phyloP scores from a whole-genome alignment of 2,329 filamentous ascomycete species.

The Iodosphaeria phyllophila region DNA sequence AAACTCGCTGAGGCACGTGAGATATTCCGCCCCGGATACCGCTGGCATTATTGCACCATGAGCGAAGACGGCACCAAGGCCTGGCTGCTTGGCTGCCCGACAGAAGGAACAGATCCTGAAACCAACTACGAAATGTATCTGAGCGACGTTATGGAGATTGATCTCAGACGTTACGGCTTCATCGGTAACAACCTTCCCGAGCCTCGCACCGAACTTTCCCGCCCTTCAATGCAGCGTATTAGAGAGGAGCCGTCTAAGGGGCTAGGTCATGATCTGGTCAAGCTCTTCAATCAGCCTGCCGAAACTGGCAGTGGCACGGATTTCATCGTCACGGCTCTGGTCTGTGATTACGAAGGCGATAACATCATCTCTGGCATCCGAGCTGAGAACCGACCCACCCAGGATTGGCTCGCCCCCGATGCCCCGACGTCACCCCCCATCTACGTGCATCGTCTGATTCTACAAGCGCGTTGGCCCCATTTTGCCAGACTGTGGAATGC shows the following conservation, averaged over 20 bases:
- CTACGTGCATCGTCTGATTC: slow-evolving; percentile 84
- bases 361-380: slow-evolving; percentile 35
- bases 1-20: slow-evolving; percentile 88
- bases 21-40: slow-evolving; percentile 77
- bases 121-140: slow-evolving; percentile 76
- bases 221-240: slow-evolving; percentile 28
- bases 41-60: slow-evolving; percentile 97
- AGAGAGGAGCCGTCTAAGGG: slow-evolving; percentile 40
- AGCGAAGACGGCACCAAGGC: slow-evolving; percentile 91
- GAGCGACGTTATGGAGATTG: slow-evolving; percentile 85
- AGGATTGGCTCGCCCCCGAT: slow-evolving; percentile 41
- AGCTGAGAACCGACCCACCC: slow-evolving; percentile 21
- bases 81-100: slow-evolving; percentile 86
- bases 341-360: slow-evolving; percentile 56
- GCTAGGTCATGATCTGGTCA: slow-evolving; percentile 70
- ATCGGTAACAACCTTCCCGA: slow-evolving; percentile 60
- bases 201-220: slow-evolving; percentile 25
- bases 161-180: slow-evolving; percentile 79
- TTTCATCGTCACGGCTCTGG: slow-evolving; percentile 75
- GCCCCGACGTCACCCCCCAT: slow-evolving; percentile 62
- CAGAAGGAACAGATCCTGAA: slow-evolving; percentile 51
- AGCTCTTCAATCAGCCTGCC: slow-evolving; percentile 71
- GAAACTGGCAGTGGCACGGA: slow-evolving; percentile 76
- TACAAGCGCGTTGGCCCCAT: slow-evolving; percentile 91
- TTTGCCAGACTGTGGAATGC: slow-evolving; percentile 82